phyloP scores from a whole-genome alignment of 495 filamentous ascomycete species.

The Talaromyces borbonicus region DNA sequence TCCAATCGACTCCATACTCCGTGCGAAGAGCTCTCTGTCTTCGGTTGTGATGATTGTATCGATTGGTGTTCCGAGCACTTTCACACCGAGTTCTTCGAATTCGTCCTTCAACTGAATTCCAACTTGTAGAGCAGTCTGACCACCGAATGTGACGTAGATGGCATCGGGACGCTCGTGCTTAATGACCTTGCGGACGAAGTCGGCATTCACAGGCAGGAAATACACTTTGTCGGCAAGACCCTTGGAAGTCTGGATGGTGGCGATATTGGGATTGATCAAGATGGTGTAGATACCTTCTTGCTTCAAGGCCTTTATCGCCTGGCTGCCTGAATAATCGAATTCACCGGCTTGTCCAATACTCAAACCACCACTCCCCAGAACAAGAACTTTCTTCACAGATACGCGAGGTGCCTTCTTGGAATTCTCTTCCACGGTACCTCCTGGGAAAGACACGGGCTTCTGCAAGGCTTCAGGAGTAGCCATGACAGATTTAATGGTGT shows the following conservation, averaged over 20 bases:
- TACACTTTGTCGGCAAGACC: slow-evolving; percentile 95
- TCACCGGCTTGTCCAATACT: slow-evolving; percentile 98
- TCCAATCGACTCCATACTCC: slow-evolving; percentile 95
- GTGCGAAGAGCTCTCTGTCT: slow-evolving; percentile 91
- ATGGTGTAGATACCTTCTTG: slow-evolving; percentile 94
- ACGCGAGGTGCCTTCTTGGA: slow-evolving; percentile 64
- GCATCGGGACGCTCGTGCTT: slow-evolving; percentile 90
- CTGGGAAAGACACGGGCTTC: slow-evolving; percentile 73
- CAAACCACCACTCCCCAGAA: slow-evolving; percentile 90
- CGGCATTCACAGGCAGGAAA: slow-evolving; percentile 91
- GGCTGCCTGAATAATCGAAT: slow-evolving; percentile 93
- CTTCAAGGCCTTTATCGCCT: slow-evolving; percentile 93
- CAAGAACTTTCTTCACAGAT: slow-evolving; percentile 88
- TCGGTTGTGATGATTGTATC: slow-evolving; percentile 98
- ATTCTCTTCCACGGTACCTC: slow-evolving; percentile 70
- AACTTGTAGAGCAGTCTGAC: slow-evolving; percentile 89
- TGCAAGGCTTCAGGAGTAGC: slow-evolving; percentile 50
- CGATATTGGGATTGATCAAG: slow-evolving; percentile 97
- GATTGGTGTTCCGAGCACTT: slow-evolving; percentile 92
- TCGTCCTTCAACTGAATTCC: slow-evolving; percentile 96
- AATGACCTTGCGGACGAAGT: slow-evolving; percentile 96
- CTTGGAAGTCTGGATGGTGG: slow-evolving; percentile 96
- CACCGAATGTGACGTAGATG: slow-evolving; percentile 95
- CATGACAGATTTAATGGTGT: slow-evolving; percentile 61
- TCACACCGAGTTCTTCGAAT: slow-evolving; percentile 80